phyloP scores from a whole-genome alignment of 2,329 filamentous ascomycete genomes.

The Aphanocladium album region DNA sequence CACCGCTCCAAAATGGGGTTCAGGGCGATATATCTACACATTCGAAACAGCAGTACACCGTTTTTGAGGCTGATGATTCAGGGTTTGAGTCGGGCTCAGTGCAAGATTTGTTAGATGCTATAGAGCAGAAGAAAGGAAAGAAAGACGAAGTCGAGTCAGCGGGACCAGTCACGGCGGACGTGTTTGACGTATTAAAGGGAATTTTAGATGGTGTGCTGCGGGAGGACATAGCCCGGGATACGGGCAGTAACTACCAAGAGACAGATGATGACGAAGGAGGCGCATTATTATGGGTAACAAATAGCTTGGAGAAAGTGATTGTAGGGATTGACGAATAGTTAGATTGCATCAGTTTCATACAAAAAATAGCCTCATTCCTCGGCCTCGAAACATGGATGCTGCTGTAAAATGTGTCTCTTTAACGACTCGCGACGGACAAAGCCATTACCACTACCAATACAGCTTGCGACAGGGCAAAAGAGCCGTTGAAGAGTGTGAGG shows the following conservation, averaged over 20 bases:
- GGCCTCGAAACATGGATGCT: not conserved
- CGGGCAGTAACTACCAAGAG: not conserved
- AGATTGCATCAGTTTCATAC: not conserved
- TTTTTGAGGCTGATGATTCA: not conserved
- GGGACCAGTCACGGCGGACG: not conserved
- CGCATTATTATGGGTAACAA: not conserved
- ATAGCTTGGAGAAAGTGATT: not conserved
- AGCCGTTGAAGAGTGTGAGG: not conserved
- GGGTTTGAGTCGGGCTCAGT: not conserved
- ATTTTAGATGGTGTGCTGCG: not conserved
- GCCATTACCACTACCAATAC: not conserved
- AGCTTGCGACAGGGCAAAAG: not conserved
- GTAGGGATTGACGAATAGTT: not conserved
- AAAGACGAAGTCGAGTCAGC: not conserved
- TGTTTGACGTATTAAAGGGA: not conserved
- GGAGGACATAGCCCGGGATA: not conserved
- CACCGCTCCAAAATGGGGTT: not conserved
- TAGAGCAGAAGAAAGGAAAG: not conserved
- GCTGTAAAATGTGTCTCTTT: not conserved
- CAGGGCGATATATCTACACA: not conserved
- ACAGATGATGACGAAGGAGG: constrained; percentile 1
- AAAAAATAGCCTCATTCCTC: not conserved
- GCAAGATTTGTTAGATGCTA: not conserved
- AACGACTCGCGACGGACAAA: not conserved
- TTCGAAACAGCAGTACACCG: not conserved